phyloP scores from a whole-genome alignment of 2,329 filamentous ascomycete species.

The Septoria linicola region DNA sequence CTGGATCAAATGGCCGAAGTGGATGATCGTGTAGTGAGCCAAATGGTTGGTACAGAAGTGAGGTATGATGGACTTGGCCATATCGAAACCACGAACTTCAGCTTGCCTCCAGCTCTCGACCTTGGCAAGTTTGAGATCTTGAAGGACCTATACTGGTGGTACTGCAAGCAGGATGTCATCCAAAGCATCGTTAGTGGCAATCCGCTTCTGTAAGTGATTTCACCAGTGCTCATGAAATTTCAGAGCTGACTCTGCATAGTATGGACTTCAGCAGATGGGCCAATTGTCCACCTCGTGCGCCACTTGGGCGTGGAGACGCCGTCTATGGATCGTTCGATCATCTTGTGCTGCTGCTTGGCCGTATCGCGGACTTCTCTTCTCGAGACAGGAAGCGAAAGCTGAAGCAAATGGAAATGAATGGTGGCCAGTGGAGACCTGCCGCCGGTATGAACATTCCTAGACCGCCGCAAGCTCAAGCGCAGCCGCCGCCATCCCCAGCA shows the following conservation, averaged over 20 bases:
- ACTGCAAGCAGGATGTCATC: constrained; percentile 88
- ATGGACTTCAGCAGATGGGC: constrained; percentile 78
- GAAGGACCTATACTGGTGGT: constrained; percentile 93
- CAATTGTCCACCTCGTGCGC: constrained; percentile 82
- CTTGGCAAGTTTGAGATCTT: constrained; percentile 77
- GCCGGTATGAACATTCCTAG: constrained; percentile 48
- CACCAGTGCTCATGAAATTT: not conserved
- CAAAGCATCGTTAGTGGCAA: constrained; percentile 88
- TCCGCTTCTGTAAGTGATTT: constrained; percentile 73
- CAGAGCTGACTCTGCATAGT: constrained; percentile 45
- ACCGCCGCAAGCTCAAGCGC: constrained; percentile 31
- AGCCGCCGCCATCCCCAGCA: constrained; percentile 24
- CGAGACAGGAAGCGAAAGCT: constrained; percentile 78
- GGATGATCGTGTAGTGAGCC: constrained; percentile 58
- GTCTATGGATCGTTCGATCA: constrained; percentile 90
- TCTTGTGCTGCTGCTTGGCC: constrained; percentile 74
- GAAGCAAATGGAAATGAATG: constrained; percentile 60
- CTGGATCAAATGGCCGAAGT: constrained; percentile 47
- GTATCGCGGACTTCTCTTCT: constrained; percentile 74
- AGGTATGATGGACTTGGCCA: constrained; percentile 59
- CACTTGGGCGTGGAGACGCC: constrained; percentile 72
- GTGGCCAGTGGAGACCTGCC: constrained; percentile 56
- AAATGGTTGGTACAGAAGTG: constrained; percentile 57
- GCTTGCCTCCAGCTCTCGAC: constrained; percentile 51
- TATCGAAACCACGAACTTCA: constrained; percentile 42